Evolutionary conservation across 176 grass and related monocot genomes (phyloP), one percentile per base, ranked within the genome.

Genomic region (Secale cereale): DNA sequence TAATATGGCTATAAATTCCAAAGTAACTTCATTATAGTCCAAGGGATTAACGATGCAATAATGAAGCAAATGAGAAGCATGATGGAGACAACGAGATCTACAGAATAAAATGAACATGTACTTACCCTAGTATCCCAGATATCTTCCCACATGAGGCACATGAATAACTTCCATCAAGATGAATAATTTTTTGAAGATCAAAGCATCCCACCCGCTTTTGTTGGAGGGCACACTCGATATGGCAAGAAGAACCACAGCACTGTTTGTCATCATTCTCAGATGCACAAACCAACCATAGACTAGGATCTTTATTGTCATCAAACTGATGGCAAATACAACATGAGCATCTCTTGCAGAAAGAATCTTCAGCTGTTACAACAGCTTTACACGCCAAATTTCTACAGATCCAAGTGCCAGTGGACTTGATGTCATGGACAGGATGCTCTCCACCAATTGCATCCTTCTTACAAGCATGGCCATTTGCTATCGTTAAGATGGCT

Each of bases 221-320:
- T 62, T 82, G 75, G 77, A 99, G 83, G 35, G 90, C 91, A 80
- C 97, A 99, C 73, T 99, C 94, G 81, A 99, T 90, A 82, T 99
- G 97, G 79, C 97, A 99, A 89, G 97, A 99, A 72, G 91, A 91
- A 26, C 97, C 94, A 82, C 97, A 99, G 8, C 88, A 99, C 78
- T 96, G 85, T 45, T 86, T 96, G 59, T 92, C 90, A 65, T 78
- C 91, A 70, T 61, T 90, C 89, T 99, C 97, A 82, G 97, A 94
- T 80, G 81, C 59, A 86, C 97, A 99, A 67, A 99, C 97, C 20
- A 99, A 78, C 97, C 97, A 99, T 66, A 94, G 82, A 87, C 97
- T 99, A 70, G 97, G 97, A 71, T 99, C 97, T 78, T 99, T 99
- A 76, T 99, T 99, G 84, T 99, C 97, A 92, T 99, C 97, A 85